phyloP scores from a whole-genome alignment of 1,284 basidiomycete genomes.

The Cryptococcus hybrid region DNA sequence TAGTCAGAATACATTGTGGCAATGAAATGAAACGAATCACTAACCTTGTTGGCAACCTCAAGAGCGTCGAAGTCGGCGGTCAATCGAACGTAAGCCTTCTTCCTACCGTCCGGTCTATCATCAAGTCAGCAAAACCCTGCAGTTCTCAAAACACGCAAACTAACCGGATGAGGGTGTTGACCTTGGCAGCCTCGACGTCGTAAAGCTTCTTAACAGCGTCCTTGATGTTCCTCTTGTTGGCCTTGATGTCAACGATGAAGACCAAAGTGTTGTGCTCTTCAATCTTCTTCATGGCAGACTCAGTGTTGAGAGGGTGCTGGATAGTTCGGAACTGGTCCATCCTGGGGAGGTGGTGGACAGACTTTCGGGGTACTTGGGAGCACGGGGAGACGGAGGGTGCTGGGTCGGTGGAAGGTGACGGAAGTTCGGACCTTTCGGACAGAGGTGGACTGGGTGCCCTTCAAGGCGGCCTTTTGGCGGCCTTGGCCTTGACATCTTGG shows the following conservation, averaged over 20 bases:
- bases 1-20: background rate
- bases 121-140: conserved; percentile 1
- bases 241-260: conserved; percentile 91
- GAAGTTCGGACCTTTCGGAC: conserved; percentile 81
- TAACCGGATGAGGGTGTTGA: conserved; percentile 97
- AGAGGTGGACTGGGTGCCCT: conserved; percentile 74
- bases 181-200: conserved; percentile 91
- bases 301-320: conserved; percentile 65
- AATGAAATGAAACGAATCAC: conserved; percentile 27
- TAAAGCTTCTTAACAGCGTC: conserved; percentile 99
- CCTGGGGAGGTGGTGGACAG: conserved; percentile 87
- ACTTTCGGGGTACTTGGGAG: conserved; percentile 94
- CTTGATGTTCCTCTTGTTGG: conserved; percentile 99
- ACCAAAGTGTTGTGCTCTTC: conserved; percentile 99
- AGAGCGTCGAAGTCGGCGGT: conserved; percentile 95
- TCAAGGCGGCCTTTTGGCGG: conserved; percentile 95
- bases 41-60: conserved; percentile 98
- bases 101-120: conserved; percentile 90
- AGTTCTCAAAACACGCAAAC: background rate
- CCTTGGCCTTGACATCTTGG: conserved; percentile 77
- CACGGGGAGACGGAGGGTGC: conserved; percentile 85
- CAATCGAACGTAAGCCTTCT: conserved; percentile 98
- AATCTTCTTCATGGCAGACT: conserved; percentile 76
- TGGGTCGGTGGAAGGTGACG: conserved; percentile 95
- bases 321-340: conserved; percentile 98